These are phyloP conservation scores for Lichtheimia ramosa DNA, from an alignment of 371 early-diverging fungal species.

Conservation along the genomic window DNA sequence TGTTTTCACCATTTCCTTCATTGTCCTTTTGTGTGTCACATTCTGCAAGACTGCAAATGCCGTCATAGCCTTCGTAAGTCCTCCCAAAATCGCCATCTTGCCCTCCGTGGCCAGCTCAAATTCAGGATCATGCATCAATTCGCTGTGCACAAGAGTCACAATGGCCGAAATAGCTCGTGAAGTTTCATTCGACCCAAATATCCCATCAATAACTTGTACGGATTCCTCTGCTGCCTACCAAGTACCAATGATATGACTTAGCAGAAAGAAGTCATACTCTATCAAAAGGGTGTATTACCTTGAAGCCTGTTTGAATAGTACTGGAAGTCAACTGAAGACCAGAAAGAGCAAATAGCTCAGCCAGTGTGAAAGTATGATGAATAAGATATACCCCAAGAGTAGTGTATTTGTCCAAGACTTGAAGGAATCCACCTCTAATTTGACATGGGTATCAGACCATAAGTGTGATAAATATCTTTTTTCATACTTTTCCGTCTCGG, in stretches of 20 bases:
- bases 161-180: constrained; percentile 85
- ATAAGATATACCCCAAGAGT: constrained; percentile 67
- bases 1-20: constrained; percentile 38
- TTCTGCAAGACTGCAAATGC: constrained; percentile 86
- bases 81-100: constrained; percentile 66
- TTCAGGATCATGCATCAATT: constrained; percentile 68
- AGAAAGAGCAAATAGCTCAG: constrained; percentile 77
- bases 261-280: too few relatives aligned
- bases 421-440: constrained; percentile 41
- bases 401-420: constrained; percentile 71
- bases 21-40: constrained; percentile 67
- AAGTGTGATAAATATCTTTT: background rate
- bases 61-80: constrained; percentile 78
- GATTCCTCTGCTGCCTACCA: constrained; percentile 82
- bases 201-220: constrained; percentile 83
- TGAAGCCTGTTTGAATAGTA: constrained; percentile 69
- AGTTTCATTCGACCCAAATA: constrained; percentile 93
- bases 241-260: too few relatives aligned
- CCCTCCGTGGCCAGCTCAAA: constrained; percentile 63
- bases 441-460: too few relatives aligned
- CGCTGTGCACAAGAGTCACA: constrained; percentile 72
- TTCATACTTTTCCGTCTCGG: constrained; percentile 10
- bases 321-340: constrained; percentile 77
- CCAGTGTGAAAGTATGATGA: constrained; percentile 73
- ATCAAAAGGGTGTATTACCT: constrained; percentile 35